Evolutionary conservation across 495 filamentous ascomycete genomes (phyloP).

Genomic region (Aspergillus ostianus): DNA sequence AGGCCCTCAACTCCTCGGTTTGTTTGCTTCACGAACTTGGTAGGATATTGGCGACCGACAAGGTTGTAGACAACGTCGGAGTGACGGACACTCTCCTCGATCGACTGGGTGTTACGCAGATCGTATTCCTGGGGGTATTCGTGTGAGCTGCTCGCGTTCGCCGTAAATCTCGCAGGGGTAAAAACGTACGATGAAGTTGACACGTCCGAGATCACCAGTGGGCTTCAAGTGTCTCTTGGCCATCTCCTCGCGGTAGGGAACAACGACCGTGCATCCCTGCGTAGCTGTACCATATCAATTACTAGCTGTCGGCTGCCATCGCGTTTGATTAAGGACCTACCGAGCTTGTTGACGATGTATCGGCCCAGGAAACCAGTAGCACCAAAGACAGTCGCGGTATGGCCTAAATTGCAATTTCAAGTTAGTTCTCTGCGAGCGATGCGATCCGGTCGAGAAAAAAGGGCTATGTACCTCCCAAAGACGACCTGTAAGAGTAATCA

Average conservation of each 20-base stretch:
- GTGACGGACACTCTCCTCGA: slow-evolving; percentile 95
- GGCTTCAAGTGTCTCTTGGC: slow-evolving; percentile 94
- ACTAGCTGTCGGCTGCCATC: slow-evolving; percentile 11
- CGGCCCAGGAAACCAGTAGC: slow-evolving; percentile 94
- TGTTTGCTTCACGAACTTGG: slow-evolving; percentile 64
- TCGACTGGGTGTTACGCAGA: slow-evolving; percentile 88
- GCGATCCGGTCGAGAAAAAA: slow-evolving; percentile 20
- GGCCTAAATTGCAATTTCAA: slow-evolving; percentile 54
- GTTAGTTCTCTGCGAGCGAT: slow-evolving; percentile 23
- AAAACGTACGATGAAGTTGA: slow-evolving; percentile 72
- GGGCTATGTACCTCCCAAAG: slow-evolving; percentile 68
- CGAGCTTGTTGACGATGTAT: slow-evolving; percentile 95
- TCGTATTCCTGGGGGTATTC: slow-evolving; percentile 75
- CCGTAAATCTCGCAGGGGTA: background rate
- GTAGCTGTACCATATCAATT: slow-evolving; percentile 60
- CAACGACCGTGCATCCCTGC: slow-evolving; percentile 86
- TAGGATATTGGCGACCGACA: slow-evolving; percentile 88
- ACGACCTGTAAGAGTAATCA: slow-evolving; percentile 56
- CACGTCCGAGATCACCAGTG: slow-evolving; percentile 84
- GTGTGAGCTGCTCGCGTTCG: background rate
- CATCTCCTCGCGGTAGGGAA: slow-evolving; percentile 98
- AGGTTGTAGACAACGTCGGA: slow-evolving; percentile 98
- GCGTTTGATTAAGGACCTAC: slow-evolving; percentile 47
- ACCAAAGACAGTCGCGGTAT: slow-evolving; percentile 97
- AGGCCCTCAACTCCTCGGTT: slow-evolving; percentile 2